phyloP scores from a whole-genome alignment of 2,329 filamentous ascomycete genomes.

The Corynespora cassiicola region DNA sequence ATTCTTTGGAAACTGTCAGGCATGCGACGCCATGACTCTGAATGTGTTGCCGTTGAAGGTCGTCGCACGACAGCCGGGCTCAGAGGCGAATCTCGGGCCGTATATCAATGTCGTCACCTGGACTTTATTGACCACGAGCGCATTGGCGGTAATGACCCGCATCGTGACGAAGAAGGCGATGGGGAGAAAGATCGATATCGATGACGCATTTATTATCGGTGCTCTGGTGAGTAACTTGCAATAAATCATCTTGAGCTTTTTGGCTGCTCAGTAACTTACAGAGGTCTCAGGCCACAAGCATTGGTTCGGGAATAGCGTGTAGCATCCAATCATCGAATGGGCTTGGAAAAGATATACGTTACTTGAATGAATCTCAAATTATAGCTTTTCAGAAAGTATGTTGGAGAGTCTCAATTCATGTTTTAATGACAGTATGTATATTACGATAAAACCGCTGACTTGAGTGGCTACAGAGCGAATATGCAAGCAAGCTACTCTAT shows the following conservation, averaged over 20 bases:
- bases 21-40: slow-evolving; percentile 36
- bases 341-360: slow-evolving; percentile 32
- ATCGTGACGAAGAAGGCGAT: slow-evolving; percentile 42
- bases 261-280: neutral
- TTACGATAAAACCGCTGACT: no score
- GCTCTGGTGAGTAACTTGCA: slow-evolving; percentile 42
- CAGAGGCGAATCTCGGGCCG: slow-evolving; percentile 35
- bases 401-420: no score
- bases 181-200: slow-evolving; percentile 35
- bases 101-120: slow-evolving; percentile 44
- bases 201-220: slow-evolving; percentile 42
- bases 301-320: slow-evolving; percentile 40
- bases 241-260: neutral
- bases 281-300: slow-evolving; percentile 29
- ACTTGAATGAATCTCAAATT: slow-evolving; percentile 24
- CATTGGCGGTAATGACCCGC: slow-evolving; percentile 39
- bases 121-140: slow-evolving; percentile 41
- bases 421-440: no score
- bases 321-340: slow-evolving; percentile 38
- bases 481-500: slow-evolving; percentile 42
- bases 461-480: slow-evolving; percentile 38
- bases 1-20: slow-evolving; percentile 2
- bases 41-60: slow-evolving; percentile 23
- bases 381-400: slow-evolving; percentile 39
- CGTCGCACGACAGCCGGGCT: slow-evolving; percentile 37